Conservation (phyloP, 2,329 filamentous ascomycete species). For the Phaeophleospora eucalypticola region DNA sequence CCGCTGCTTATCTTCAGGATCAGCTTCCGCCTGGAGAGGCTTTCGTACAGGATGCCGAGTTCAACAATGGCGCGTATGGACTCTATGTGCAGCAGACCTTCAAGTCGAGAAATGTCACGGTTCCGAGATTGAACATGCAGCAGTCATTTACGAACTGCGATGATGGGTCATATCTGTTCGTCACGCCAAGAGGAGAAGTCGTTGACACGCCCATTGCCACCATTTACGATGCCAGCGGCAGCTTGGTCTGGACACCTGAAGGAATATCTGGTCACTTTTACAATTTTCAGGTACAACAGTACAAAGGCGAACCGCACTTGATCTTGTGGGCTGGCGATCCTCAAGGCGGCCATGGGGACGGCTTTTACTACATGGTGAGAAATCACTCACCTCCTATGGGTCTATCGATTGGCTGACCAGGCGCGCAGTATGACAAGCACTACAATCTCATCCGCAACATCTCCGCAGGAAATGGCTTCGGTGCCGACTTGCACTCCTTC, state of each 20-base stretch:
- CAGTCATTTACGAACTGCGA: conserved; percentile 26
- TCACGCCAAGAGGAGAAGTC: conserved; percentile 23
- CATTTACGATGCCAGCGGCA: conserved; percentile 20
- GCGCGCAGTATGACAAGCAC: conserved; percentile 21
- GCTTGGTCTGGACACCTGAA: conserved; percentile 21
- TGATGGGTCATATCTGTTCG: conserved; percentile 27
- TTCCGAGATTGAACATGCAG: conserved; percentile 30
- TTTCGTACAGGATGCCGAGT: conserved; percentile 22
- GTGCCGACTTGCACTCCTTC: conserved; percentile 42
- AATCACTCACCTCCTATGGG: no score
- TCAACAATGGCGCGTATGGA: conserved; percentile 35
- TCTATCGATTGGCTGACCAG: neutral
- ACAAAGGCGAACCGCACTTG: conserved; percentile 42
- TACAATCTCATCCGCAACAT: conserved; percentile 37
- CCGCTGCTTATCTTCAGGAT: neutral
- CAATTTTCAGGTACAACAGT: conserved; percentile 44
- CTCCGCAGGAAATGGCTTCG: conserved; percentile 34
- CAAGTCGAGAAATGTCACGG: conserved; percentile 29
- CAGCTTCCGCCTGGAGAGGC: conserved; percentile 12
- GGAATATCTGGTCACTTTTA: conserved; percentile 33
- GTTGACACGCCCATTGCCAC: conserved; percentile 12
- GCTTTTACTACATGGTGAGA: conserved; percentile 46
- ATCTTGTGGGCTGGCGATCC: conserved; percentile 49
- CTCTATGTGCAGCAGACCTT: conserved; percentile 33
- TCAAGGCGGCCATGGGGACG: conserved; percentile 45